phyloP scores from a whole-genome alignment of 2,329 filamentous ascomycete genomes.

The Phialophora chinensis region DNA sequence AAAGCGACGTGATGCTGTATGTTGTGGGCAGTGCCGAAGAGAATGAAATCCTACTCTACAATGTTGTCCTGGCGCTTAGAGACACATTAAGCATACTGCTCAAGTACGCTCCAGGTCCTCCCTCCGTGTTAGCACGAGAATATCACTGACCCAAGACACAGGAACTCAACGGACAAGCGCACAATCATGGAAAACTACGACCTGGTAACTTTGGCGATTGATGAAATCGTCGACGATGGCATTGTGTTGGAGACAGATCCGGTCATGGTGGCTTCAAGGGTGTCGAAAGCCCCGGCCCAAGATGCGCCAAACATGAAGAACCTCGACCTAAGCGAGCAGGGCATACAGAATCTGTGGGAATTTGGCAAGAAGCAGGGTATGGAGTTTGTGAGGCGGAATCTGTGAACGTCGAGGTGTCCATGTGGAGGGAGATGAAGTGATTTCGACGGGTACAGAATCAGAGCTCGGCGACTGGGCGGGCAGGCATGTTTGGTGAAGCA shows the following conservation, averaged over 20 bases:
- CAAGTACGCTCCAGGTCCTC: conserved; percentile 67
- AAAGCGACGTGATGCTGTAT: conserved; percentile 96
- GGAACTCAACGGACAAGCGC: conserved; percentile 94
- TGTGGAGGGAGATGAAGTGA: not conserved
- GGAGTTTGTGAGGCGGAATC: conserved; percentile 79
- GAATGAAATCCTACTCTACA: conserved; percentile 97
- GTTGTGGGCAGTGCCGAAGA: conserved; percentile 89
- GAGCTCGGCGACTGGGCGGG: not conserved
- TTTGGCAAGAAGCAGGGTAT: conserved; percentile 90
- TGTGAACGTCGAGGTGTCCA: conserved; percentile 23
- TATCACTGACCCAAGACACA: conserved; percentile 48
- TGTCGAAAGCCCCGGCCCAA: conserved; percentile 88
- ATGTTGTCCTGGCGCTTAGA: conserved; percentile 86
- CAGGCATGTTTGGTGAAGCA: not conserved
- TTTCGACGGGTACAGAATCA: not conserved
- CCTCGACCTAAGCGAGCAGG: conserved; percentile 94
- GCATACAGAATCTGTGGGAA: conserved; percentile 90
- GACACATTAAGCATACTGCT: conserved; percentile 90
- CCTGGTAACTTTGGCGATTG: conserved; percentile 87
- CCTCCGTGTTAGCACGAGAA: not conserved
- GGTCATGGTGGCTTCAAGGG: conserved; percentile 87
- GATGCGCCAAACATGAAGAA: conserved; percentile 88
- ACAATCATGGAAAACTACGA: conserved; percentile 99
- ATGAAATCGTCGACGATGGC: conserved; percentile 93
- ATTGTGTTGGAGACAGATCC: conserved; percentile 98